Conservation (phyloP, 2,329 filamentous ascomycete species). For the Dendryphion nanum region DNA sequence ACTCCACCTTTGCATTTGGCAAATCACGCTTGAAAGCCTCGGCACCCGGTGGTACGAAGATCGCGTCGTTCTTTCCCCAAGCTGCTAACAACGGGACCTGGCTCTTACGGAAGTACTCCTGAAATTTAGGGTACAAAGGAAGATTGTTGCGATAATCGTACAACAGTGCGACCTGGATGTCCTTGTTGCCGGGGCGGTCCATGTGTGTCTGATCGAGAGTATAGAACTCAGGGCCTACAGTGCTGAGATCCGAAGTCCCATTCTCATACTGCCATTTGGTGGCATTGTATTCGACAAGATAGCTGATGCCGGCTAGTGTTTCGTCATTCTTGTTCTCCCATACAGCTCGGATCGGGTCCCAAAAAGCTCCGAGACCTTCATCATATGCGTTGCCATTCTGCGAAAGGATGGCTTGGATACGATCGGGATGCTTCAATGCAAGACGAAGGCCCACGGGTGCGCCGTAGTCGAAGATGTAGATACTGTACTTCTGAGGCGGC, state of each 20-base stretch:
- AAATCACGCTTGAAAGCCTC: constrained; percentile 55
- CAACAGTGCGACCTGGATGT: constrained; percentile 58
- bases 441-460: constrained; percentile 56
- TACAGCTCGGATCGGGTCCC: constrained; percentile 48
- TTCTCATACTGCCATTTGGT: constrained; percentile 46
- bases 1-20: constrained; percentile 47
- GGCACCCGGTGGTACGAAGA: constrained; percentile 53
- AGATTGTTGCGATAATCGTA: constrained; percentile 59
- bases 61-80: constrained; percentile 59
- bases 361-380: constrained; percentile 54
- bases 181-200: constrained; percentile 49
- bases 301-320: constrained; percentile 16
- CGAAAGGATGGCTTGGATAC: constrained; percentile 53
- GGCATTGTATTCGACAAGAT: constrained; percentile 13
- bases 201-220: constrained; percentile 54
- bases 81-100: constrained; percentile 56
- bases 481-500: constrained; percentile 47
- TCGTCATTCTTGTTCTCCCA: constrained; percentile 43
- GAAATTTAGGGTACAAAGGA: constrained; percentile 54
- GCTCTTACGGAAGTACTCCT: constrained; percentile 53
- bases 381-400: constrained; percentile 64
- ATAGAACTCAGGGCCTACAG: constrained; percentile 48
- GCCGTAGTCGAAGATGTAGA: constrained; percentile 65
- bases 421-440: constrained; percentile 49
- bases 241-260: constrained; percentile 34